Evolutionary conservation across 768 basidiomycete genomes (phyloP).

Genomic region (Dioszegia crocea): DNA sequence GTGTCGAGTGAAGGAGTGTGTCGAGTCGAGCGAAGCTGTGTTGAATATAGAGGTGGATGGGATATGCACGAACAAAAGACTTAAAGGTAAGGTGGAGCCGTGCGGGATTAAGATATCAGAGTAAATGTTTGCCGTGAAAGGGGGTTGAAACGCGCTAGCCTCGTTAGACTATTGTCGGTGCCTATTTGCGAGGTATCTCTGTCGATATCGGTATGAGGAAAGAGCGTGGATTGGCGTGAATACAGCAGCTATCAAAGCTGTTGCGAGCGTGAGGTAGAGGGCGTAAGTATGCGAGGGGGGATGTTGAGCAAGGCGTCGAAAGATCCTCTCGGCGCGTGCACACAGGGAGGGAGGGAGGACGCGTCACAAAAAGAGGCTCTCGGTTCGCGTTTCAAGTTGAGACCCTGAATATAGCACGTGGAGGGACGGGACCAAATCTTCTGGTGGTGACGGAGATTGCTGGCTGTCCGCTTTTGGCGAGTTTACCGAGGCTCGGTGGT

Average conservation of each 20-base stretch:
- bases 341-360: no score
- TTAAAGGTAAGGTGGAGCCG: not conserved
- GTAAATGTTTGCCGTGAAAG: not conserved
- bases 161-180: not conserved
- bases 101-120: not conserved
- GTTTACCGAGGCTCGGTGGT: no score
- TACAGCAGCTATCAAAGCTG: slow-evolving; percentile 3
- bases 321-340: no score
- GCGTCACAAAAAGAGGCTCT: no score
- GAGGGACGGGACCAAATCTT: not conserved
- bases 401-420: not conserved
- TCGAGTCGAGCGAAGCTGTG: no score
- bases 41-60: not conserved
- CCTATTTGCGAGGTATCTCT: not conserved
- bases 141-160: slow-evolving; percentile 3
- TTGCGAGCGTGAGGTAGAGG: not conserved
- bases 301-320: no score
- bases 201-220: not conserved
- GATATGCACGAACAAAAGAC: not conserved
- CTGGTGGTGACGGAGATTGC: not conserved
- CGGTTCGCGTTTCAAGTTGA: not conserved
- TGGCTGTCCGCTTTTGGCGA: no score
- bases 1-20: not conserved
- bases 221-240: not conserved
- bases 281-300: not conserved